A percentile compares a stretch with the other conserved stretches of the same genome.
Evolutionary conservation across 768 basidiomycete species (phyloP).

Genomic region (Stropharia rugosoannulata): DNA sequence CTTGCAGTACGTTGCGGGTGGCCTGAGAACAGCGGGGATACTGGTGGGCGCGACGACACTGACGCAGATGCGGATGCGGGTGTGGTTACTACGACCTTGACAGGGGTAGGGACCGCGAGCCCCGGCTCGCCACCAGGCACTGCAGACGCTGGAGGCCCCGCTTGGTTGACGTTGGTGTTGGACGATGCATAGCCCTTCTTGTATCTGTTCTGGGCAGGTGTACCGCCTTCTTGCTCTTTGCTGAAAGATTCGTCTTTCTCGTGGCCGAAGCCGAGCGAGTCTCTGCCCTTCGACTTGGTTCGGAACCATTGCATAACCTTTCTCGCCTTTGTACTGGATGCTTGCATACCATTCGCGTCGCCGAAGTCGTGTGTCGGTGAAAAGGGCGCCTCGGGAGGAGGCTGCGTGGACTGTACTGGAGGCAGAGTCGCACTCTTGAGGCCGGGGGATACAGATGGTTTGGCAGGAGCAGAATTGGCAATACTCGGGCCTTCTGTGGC

Average conservation of each 20-base stretch:
- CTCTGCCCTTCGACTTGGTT: constrained; percentile 57
- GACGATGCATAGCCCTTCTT: constrained; percentile 29
- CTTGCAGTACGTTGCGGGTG: constrained; percentile 47
- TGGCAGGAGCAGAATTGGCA: constrained; percentile 7
- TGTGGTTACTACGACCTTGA: constrained; percentile 41
- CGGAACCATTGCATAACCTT: constrained; percentile 99
- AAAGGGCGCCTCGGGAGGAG: constrained; percentile 15
- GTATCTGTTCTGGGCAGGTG: constrained; percentile 29
- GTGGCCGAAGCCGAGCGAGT: constrained; percentile 30
- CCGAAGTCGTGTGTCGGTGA: constrained; percentile 27
- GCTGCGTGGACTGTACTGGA: constrained; percentile 3
- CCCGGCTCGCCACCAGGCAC: constrained; percentile 9
- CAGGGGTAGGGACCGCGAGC: constrained; percentile 22
- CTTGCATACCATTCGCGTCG: constrained; percentile 43
- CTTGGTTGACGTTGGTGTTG: constrained; percentile 31
- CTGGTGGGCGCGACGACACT: neutral
- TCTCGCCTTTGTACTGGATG: constrained; percentile 84
- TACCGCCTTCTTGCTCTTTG: constrained; percentile 18
- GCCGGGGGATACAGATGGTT: constrained; percentile 11
- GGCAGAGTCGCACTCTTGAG: constrained; percentile 15
- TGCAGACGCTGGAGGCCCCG: constrained; percentile 14
- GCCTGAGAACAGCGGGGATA: constrained; percentile 18
- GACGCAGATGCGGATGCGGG: constrained; percentile 21
- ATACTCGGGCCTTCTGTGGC: constrained; percentile 17
- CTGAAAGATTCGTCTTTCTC: constrained; percentile 17